phyloP scores from a whole-genome alignment of 805 yeast species.

The Yamadazyma philogaea region DNA sequence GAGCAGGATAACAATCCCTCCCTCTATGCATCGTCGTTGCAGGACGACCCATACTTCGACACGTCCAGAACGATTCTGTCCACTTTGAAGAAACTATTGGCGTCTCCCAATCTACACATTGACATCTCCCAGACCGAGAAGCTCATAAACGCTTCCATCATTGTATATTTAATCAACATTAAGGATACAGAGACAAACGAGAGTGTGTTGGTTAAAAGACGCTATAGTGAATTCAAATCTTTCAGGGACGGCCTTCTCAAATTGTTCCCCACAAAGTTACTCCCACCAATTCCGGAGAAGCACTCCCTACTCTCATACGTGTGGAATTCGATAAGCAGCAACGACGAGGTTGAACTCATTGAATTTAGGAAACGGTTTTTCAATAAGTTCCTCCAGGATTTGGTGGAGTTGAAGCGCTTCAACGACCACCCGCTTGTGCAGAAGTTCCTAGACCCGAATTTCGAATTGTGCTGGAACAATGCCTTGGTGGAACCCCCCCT shows the following conservation, averaged over 20 bases:
- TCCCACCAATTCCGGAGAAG: conserved; percentile 47
- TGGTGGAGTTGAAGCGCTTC: conserved; percentile 28
- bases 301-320: conserved; percentile 45
- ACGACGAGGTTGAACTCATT: conserved; percentile 38
- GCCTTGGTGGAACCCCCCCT: conserved; percentile 47
- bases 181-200: conserved; percentile 4
- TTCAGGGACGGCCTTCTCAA: conserved; percentile 35
- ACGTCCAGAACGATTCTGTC: conserved; percentile 30
- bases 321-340: conserved; percentile 36
- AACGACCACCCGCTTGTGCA: conserved; percentile 35
- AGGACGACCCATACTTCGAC: conserved; percentile 23
- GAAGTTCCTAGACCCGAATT: conserved; percentile 51
- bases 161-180: conserved; percentile 35
- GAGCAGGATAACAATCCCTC: conserved; percentile 47
- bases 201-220: conserved; percentile 34
- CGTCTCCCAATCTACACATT: conserved; percentile 21
- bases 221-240: conserved; percentile 45
- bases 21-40: conserved; percentile 29
- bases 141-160: conserved; percentile 32
- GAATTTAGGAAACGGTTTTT: conserved; percentile 48
- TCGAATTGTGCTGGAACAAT: conserved; percentile 50
- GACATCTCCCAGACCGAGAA: conserved; percentile 35
- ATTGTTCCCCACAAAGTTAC: conserved; percentile 37
- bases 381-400: conserved; percentile 40
- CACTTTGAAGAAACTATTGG: conserved; percentile 23